Evolutionary conservation across 768 basidiomycete species (phyloP), one percentile per base, ranked within the genome.

Genomic region (Podaxis sp.): DNA sequence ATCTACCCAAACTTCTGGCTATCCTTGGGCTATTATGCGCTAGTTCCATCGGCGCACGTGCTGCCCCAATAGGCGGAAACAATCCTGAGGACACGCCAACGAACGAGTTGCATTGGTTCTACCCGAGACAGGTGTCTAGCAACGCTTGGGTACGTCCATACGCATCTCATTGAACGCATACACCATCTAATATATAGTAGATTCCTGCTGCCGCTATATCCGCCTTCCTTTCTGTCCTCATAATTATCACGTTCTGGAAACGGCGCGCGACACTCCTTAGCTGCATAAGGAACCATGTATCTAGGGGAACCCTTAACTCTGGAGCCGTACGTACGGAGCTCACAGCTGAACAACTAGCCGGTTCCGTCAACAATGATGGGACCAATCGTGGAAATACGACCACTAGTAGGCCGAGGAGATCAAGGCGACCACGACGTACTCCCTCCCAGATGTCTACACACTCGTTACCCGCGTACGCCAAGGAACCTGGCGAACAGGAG

Each of bases 401-500:
- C 9, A 37, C 43, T 2, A 19, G 50, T 15, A 38, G 60, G 43
- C n/a, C 60, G 9, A 72, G 75, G 27, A 71, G 79, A 62, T 58
- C 72, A 0, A 70, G 80, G 4, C 73, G 80, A 56, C 71, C 75
- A 33, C 75, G 88, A 25, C 80, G 89, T 40, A 92, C 90, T 4
- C 88, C 92, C 3, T 92, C 90, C 50, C 90, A 92, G 71, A 86
- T 93, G 56, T 91, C 90, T 4, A 91, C 90, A 7, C 84, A 82
- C 29, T 91, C 88, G 4, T 71, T 94, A 33, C 92, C 92, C 4
- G 84, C 80, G 29, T 94, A 94, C 67, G 90, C 84, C 77, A 92
- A 92, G 73, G 91, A 94, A 64, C 90, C 92, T 0, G 91, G 91
- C 15, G 92, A 92, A 53, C 79, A 87, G 41, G 92, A 94, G 71